A percentile compares a stretch with the other conserved stretches of the same genome.
Conservation (phyloP, 768 basidiomycete genomes). For the Mycena filopes region DNA sequence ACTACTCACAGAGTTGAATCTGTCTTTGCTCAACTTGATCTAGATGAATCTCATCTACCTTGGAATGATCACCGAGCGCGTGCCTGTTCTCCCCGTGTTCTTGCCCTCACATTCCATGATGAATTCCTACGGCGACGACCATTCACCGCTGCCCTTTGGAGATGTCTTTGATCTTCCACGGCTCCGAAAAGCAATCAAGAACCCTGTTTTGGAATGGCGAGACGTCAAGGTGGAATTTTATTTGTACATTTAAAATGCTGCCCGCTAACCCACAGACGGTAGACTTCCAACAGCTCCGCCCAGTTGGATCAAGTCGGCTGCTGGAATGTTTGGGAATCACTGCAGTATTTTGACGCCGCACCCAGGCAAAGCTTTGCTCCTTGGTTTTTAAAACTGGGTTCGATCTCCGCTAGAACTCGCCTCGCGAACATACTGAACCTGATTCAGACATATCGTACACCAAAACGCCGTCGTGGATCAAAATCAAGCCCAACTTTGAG, state of each 20-base stretch:
- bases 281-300: conserved; percentile 18
- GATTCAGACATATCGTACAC: conserved; percentile 40
- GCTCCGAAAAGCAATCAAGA: conserved; percentile 41
- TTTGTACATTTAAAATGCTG: background rate
- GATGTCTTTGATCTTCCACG: conserved; percentile 48
- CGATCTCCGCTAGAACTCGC: conserved; percentile 32
- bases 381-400: conserved; percentile 28
- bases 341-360: conserved; percentile 29
- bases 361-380: conserved; percentile 33
- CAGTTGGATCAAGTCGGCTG: conserved; percentile 42
- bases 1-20: background rate
- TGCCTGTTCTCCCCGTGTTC: conserved; percentile 49
- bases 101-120: conserved; percentile 41
- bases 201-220: conserved; percentile 49
- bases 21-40: background rate
- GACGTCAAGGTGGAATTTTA: conserved; percentile 44
- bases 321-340: conserved; percentile 39
- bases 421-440: no score
- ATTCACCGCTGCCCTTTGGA: conserved; percentile 39
- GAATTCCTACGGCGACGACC: conserved; percentile 28
- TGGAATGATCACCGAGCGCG: conserved; percentile 45
- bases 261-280: background rate
- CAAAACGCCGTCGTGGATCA: conserved; percentile 35
- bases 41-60: conserved; percentile 51
- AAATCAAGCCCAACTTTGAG: conserved; percentile 31